Evolutionary conservation across 2,329 filamentous ascomycete species (phyloP).

Genomic region (Phialophora expanda): DNA sequence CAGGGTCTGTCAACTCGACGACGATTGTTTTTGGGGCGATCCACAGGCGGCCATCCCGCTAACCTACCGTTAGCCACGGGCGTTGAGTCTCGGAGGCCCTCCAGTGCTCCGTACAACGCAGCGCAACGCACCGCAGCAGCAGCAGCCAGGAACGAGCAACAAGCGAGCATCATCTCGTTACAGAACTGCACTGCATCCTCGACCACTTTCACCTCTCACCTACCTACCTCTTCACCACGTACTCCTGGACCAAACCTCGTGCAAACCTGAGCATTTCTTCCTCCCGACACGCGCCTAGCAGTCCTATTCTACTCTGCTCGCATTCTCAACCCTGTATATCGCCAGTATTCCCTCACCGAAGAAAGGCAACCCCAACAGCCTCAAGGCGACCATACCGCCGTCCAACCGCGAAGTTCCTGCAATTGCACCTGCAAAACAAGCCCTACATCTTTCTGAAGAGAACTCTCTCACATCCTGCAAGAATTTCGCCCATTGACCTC

Average conservation of each 20-base stretch:
- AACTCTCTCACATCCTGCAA: slow-evolving; percentile 6
- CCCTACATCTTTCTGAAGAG: background rate
- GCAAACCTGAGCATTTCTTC: slow-evolving; percentile 26
- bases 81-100: slow-evolving; percentile 8
- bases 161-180: slow-evolving; percentile 29
- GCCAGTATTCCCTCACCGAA: slow-evolving; percentile 14
- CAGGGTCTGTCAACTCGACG: background rate
- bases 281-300: slow-evolving; percentile 30
- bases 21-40: background rate
- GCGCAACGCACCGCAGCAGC: background rate
- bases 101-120: slow-evolving; percentile 15
- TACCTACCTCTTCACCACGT: slow-evolving; percentile 16
- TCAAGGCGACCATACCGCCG: slow-evolving; percentile 6
- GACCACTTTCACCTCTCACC: slow-evolving; percentile 30
- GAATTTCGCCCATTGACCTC: background rate
- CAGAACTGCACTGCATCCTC: slow-evolving; percentile 26
- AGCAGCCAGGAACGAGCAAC: slow-evolving; percentile 29
- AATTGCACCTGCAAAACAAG: background rate
- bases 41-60: slow-evolving; percentile 10
- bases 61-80: slow-evolving; percentile 5
- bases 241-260: slow-evolving; percentile 23
- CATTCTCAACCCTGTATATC: slow-evolving; percentile 37
- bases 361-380: slow-evolving; percentile 21
- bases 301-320: slow-evolving; percentile 32
- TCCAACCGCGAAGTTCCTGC: slow-evolving; percentile 2